Conservation (phyloP, 164 flowering plant species). For the Annona squamosa region DNA sequence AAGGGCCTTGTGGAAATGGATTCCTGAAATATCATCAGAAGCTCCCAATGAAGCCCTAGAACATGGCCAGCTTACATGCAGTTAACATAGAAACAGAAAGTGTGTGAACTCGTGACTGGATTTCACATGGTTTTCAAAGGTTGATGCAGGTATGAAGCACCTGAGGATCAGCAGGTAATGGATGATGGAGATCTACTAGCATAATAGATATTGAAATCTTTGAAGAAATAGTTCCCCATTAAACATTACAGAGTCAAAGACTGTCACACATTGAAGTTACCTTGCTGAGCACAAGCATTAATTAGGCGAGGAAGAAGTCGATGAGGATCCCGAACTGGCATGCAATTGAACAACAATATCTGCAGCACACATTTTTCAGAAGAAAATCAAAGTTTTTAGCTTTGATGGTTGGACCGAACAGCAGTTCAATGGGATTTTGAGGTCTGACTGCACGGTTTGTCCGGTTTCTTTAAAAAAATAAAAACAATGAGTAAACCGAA, state of each 20-base stretch:
- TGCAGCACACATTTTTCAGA: constrained; percentile 30
- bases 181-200: neutral
- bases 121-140: neutral
- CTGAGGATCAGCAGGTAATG: neutral
- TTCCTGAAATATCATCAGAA: constrained; percentile 45
- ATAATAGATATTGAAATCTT: neutral
- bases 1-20: constrained; percentile 78
- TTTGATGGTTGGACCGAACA: too few species aligned
- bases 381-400: too few species aligned
- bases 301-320: constrained; percentile 67
- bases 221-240: neutral
- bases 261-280: constrained; percentile 27
- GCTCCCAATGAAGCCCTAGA: neutral
- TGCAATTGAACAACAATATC: constrained; percentile 91
- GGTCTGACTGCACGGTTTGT: too few species aligned
- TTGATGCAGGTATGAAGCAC: neutral
- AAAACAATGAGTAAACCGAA: too few species aligned
- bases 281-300: constrained; percentile 70
- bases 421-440: too few species aligned
- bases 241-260: neutral
- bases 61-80: neutral
- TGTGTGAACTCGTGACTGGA: neutral
- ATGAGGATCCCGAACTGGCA: constrained; percentile 91
- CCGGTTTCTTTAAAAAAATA: too few species aligned
- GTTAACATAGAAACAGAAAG: neutral